These are phyloP conservation scores for Tuber indicum DNA, from an alignment of 495 filamentous ascomycete genomes.

Conservation along the genomic window DNA sequence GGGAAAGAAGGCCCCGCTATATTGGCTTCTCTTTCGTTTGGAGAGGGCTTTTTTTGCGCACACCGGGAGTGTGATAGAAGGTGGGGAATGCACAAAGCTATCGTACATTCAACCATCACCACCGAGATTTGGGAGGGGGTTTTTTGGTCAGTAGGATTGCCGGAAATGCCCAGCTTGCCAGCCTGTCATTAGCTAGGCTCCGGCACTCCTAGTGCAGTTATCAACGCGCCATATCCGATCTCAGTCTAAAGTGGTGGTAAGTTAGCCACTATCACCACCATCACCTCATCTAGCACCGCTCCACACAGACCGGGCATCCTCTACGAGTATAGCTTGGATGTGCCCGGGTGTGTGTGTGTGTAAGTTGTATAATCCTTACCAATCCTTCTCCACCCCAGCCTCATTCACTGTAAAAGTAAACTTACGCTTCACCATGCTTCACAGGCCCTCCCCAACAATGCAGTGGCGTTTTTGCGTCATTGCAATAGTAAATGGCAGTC, in stretches of 20 bases:
- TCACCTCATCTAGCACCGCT: not conserved
- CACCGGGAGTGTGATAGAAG: not conserved
- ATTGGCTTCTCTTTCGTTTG: not conserved
- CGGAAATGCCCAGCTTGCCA: not conserved
- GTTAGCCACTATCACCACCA: not conserved
- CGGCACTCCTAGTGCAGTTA: not conserved
- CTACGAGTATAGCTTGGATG: not conserved
- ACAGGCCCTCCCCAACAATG: not conserved
- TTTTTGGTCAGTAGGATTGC: not conserved
- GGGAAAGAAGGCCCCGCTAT: not conserved
- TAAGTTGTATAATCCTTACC: not conserved
- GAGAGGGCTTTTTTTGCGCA: not conserved
- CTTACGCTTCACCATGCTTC: not conserved
- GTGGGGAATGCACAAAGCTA: not conserved
- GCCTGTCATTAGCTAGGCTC: not conserved
- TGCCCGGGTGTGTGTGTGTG: not conserved
- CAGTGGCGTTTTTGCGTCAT: not conserved
- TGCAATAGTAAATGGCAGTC: not conserved
- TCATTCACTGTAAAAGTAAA: not conserved
- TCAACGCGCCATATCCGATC: not conserved
- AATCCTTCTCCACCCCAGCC: not conserved
- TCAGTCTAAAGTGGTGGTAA: not conserved
- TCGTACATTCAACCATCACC: not conserved
- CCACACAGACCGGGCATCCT: not conserved
- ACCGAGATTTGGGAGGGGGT: not conserved